Conservation (phyloP, 768 basidiomycete species). For the Naganishia kalamii region DNA sequence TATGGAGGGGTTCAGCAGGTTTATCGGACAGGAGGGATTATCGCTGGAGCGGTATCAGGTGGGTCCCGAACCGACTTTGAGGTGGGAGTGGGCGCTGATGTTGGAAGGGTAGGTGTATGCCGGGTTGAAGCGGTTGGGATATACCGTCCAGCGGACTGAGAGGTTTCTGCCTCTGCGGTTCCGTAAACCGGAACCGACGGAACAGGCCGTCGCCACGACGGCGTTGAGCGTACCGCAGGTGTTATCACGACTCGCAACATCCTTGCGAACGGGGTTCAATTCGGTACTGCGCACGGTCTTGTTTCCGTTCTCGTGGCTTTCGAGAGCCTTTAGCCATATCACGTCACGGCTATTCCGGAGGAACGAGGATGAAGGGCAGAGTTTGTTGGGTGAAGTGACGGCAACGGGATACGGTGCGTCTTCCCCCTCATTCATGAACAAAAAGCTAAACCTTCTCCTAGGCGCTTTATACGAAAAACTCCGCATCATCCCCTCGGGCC, state of each 20-base stretch:
- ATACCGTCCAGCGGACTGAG: conserved; percentile 70
- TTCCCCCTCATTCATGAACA: background rate
- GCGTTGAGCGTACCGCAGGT: background rate
- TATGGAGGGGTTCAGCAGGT: conserved; percentile 78
- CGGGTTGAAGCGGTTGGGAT: conserved; percentile 85
- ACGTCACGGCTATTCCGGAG: too few species aligned
- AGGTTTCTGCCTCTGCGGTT: conserved; percentile 45
- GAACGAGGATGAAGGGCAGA: conserved; percentile 8
- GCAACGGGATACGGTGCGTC: conserved; percentile 13
- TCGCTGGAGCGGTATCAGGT: conserved; percentile 87
- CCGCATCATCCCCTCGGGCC: conserved; percentile 21
- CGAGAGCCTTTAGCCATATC: background rate
- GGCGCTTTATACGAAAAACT: conserved; percentile 18
- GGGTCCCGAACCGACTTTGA: conserved; percentile 25
- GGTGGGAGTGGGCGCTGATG: background rate
- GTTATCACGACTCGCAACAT: too few species aligned
- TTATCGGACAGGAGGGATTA: conserved; percentile 71
- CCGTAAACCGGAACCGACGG: conserved; percentile 43
- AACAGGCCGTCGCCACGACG: background rate
- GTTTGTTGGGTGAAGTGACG: background rate
- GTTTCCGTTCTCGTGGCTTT: background rate
- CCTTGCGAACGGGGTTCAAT: background rate
- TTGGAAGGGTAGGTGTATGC: conserved; percentile 65
- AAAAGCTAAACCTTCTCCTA: background rate
- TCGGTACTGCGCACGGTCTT: background rate